These are phyloP conservation scores for Scytalidium lignicola DNA, from an alignment of 2,329 filamentous ascomycete species.

Conservation along the genomic window DNA sequence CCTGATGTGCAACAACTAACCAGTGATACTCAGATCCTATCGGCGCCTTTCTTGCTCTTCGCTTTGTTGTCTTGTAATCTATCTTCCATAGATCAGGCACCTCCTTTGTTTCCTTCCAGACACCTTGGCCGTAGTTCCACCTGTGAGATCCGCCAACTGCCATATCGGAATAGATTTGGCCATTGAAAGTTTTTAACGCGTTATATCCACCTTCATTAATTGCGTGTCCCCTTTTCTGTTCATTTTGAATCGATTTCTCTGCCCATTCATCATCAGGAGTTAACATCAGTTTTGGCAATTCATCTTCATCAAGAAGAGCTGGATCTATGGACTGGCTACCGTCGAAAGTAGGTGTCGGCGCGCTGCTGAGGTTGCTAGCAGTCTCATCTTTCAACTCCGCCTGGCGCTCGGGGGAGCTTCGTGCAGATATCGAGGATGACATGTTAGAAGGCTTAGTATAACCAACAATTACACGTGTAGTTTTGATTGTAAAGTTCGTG, in stretches of 20 bases:
- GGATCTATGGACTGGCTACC: not conserved
- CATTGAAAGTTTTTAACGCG: not conserved
- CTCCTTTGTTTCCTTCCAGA: slow-evolving; percentile 27
- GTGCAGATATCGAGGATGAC: not conserved
- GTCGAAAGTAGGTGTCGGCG: not conserved
- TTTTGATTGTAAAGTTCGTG: no score
- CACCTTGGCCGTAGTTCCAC: slow-evolving; percentile 31
- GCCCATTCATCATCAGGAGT: not conserved
- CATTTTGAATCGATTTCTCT: not conserved
- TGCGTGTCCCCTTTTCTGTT: not conserved
- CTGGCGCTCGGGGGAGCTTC: not conserved
- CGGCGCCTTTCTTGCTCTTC: slow-evolving; percentile 26
- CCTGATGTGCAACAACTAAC: slow-evolving; percentile 12
- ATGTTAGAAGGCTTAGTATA: not conserved
- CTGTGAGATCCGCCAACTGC: slow-evolving; percentile 31
- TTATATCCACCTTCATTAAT: not conserved
- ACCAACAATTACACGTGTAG: no score
- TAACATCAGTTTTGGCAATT: not conserved
- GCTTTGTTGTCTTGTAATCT: slow-evolving; percentile 28
- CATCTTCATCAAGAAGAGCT: not conserved
- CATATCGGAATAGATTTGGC: slow-evolving; percentile 31
- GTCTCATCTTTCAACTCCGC: not conserved
- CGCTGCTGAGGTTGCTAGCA: not conserved
- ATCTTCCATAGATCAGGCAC: slow-evolving; percentile 32
- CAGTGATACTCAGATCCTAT: slow-evolving; percentile 27